Base-by-base conservation (phyloP, 1,139 yeast species). In the Geotrichum bryndzae region DNA sequence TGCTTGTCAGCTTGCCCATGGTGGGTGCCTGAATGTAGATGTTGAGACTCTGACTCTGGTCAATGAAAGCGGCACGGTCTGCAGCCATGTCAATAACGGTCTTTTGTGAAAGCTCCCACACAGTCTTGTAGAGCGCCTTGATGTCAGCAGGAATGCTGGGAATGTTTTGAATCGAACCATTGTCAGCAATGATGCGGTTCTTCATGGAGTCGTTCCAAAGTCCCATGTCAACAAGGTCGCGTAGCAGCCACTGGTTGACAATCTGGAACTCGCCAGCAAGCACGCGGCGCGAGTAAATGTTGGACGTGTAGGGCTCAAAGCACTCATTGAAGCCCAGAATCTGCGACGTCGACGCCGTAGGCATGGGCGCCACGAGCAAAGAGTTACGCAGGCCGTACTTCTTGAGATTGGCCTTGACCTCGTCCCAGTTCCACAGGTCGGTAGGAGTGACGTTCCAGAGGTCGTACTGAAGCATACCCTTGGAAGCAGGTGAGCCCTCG, bases 1-100 rank as follows among this genome's bases (percentile, higher is more conserved):
- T 91, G 70, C 92, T 84, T 18, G 98, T 92, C 67, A 94, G 81
- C 75, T 92, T 92, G 66, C 96, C 95, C 86, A 89, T 86, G 1
- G 97, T 88, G 58, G 97, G 97, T 63, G 86, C 84, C 73, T 60
- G 58, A 74, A 90, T 77, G 76, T 86, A 86, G 65, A 90, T 82
- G 73, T 90, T 90, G 82, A 90, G 77, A 59, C 92, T 86, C 75
- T 90, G 97, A 62, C 94, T 88, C 74, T 90, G 97, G 75, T 90
- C 96, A 68, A 90, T 83, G 73, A 83, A 90, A 18, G 90, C 87
- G 48, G 89, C 88, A 70, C 97, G 81, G 71, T 88, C 96, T 31
- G 94, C 95, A 52, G 96, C 91, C 90, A 90, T 84, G 68, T 90
- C 95, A 65, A 90, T 85, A 58, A 90, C 81, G 11, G 80, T 79